Percentiles rank a stretch among this genome's conserved stretches.
Conservation (phyloP, 2,329 filamentous ascomycete genomes). For the Colletotrichum sidae region DNA sequence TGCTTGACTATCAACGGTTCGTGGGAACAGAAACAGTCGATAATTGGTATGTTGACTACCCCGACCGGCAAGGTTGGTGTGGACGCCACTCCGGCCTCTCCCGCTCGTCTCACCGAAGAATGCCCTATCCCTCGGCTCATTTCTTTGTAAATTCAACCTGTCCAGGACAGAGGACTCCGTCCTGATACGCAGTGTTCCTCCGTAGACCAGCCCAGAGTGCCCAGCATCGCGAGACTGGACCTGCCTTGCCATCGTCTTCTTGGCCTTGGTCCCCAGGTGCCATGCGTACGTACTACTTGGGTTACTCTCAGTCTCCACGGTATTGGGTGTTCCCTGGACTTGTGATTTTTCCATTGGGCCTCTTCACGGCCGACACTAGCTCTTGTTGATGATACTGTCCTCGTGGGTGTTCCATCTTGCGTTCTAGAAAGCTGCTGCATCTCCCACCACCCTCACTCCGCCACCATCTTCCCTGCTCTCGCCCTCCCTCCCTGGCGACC, state of each 20-base stretch:
- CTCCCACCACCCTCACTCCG: constrained; percentile 14
- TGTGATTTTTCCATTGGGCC: neutral
- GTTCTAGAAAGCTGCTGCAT: constrained; percentile 33
- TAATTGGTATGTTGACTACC: too few species aligned
- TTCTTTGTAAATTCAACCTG: neutral
- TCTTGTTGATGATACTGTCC: constrained; percentile 23
- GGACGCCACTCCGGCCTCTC: constrained; percentile 10
- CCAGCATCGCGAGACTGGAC: too few species aligned
- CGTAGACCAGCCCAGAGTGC: too few species aligned
- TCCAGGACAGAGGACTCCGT: neutral
- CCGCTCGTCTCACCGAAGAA: constrained; percentile 32
- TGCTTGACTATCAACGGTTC: constrained; percentile 8
- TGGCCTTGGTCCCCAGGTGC: too few species aligned
- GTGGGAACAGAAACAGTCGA: too few species aligned
- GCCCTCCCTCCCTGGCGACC: constrained; percentile 8
- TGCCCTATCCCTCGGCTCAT: constrained; percentile 13
- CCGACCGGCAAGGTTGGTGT: neutral
- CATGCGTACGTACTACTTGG: constrained; percentile 28
- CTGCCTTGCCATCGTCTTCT: too few species aligned
- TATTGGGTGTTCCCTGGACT: constrained; percentile 16
- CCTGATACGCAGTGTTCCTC: neutral
- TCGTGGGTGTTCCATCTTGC: constrained; percentile 19
- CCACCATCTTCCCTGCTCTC: constrained; percentile 33
- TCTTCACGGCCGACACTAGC: constrained; percentile 27
- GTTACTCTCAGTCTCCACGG: constrained; percentile 16